Base-by-base conservation (phyloP, 2,329 filamentous ascomycete species). In the Gnomoniopsis sp. region DNA sequence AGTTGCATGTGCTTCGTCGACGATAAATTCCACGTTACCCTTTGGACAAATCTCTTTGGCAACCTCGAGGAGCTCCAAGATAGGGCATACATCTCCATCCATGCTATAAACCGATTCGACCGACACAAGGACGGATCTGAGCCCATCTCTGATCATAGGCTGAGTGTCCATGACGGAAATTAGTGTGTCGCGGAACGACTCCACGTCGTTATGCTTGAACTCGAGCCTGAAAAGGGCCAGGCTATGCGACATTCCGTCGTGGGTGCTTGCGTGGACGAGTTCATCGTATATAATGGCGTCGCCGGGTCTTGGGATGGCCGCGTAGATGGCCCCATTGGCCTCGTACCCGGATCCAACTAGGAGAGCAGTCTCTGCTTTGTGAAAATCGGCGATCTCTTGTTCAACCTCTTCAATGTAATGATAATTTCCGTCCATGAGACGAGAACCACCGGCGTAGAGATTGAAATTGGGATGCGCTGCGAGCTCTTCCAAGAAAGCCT, bases 391-490 rank as follows among this genome's bases (percentile, higher is more conserved):
- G 55, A 90, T 82, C 63, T 90, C 87, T 1, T 86, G 15, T 41
- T 53, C 51, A 8, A n/a, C 72, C n/a, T 77, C 68, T 60, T 88
- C 79, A 0, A 84, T 79, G 66, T 86, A 87, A 0, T 65, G 41
- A 1, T 81, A 86, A 66, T 89, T 89, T 2, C 88, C 88, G 63
- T 89, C 84, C 3, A 88, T 74, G 0, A 89, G 74, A 8, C 88
- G 77, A 0, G 85, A 87, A 2, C 87, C 86, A 1, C 80, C 78
- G 51, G 81, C 81, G 26, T 82, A 79, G 19, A 41, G 33, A 22
- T 10, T 12, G 22, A 86, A 76, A 65, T 49, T 70, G 43, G 73
- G 60, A 61, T 67, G 4, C 7, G 3, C 10, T 8, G 11, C 19
- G 7, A 43, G 49, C 33, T 52, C 33, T 17, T 33, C 49, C 19